Evolutionary conservation across 1,139 yeast species (phyloP), one percentile per base, ranked within the genome.

Genomic region (Pichia sp.): DNA sequence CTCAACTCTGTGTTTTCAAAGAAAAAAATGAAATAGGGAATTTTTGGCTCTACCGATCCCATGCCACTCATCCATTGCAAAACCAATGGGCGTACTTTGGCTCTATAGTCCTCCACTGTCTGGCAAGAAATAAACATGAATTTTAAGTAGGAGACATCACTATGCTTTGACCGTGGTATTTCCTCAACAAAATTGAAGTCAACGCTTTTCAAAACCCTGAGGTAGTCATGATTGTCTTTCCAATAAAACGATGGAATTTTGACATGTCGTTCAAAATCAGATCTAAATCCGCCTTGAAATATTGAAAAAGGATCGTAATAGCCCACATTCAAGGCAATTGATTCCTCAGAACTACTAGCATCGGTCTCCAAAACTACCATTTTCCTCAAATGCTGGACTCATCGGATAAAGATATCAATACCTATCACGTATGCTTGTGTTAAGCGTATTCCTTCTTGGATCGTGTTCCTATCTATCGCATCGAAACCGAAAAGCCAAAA

Each of bases 251-350:
- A 87, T 4, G 83, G 79, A 40, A 91, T 71, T 2, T 89, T 91
- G 3, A 87, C 72, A 53, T 78, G 76, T 13, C 75, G 58, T 41
- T 71, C 70, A 23, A 91, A 67, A 37, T 79, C 83, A 3, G 72
- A 67, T 56, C 75, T 67, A n/a, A 90, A 68, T 46, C 71, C 69
- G 6, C 55, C 55, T 1, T 80, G 77, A 62, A 77, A 86, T 0
- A 85, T 79, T 42, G 80, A 79, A 64, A 87, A 87, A 0, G 98
- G 98, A 65, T 93, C 98, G 67, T 87, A 89, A 67, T 83, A 90
- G 9, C 95, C 90, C 4, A 60, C 63, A 26, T 58, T 49, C 16
- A 65, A 46, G 3, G 40, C 41, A 41, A 55, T 51, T 26, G 39
- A 16, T 3, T 25, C 10, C 10, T 7, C 36, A 7, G 30, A 30